phyloP scores from a whole-genome alignment of 306 rosid genomes.

The Pyrus communis region DNA sequence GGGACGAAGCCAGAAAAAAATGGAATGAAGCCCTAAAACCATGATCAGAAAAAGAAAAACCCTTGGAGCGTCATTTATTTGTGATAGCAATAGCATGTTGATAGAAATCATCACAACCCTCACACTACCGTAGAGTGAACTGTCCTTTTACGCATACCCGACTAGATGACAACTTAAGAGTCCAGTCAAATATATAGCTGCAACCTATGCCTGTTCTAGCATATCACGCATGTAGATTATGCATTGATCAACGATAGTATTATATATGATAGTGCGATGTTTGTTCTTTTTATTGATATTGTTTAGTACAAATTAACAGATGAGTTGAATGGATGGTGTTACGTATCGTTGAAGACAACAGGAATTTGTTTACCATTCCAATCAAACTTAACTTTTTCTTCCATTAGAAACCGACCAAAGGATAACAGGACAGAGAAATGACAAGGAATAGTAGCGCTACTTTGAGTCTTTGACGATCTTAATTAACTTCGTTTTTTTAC shows the following conservation, averaged over 20 bases:
- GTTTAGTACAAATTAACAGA: background rate
- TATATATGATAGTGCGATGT: background rate
- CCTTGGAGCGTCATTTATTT: background rate
- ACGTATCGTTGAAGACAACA: background rate
- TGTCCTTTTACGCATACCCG: constrained; percentile 6
- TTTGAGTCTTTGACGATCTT: background rate
- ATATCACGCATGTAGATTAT: background rate
- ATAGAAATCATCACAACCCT: background rate
- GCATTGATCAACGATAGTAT: too few species aligned
- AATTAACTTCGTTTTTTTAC: background rate
- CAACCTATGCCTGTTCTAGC: background rate
- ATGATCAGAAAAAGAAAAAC: background rate
- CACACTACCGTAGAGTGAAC: background rate
- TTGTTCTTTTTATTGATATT: constrained; percentile 3
- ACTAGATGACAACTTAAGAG: constrained; percentile 1
- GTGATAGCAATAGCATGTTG: background rate
- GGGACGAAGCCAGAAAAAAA: background rate
- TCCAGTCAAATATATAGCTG: background rate
- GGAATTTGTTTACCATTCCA: background rate
- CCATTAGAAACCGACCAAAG: background rate
- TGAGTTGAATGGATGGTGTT: background rate
- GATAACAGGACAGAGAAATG: background rate
- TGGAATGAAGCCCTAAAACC: background rate
- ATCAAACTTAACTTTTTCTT: background rate
- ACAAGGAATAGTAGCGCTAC: background rate